Percentiles rank a stretch among this genome's conserved stretches.
These are phyloP conservation scores for Alectoria sarmentosa DNA, from an alignment of 495 filamentous ascomycete genomes.

Conservation along the genomic window DNA sequence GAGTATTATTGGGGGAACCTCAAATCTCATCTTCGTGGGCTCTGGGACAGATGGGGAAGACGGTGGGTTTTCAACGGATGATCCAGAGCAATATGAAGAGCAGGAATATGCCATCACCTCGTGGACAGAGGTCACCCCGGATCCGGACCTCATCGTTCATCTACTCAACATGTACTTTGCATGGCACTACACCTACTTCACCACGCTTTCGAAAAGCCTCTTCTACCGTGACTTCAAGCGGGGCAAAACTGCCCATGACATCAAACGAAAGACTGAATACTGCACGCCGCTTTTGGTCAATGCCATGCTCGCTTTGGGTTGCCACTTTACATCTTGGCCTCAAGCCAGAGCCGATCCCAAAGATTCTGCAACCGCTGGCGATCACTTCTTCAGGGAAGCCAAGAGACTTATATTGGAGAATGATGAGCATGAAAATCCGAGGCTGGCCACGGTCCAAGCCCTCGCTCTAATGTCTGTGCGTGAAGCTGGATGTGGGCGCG, in stretches of 20 bases:
- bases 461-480: constrained; percentile 93
- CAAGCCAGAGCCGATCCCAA: constrained; percentile 61
- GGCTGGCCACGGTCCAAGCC: constrained; percentile 90
- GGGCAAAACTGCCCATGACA: constrained; percentile 47
- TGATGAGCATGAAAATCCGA: constrained; percentile 87
- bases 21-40: constrained; percentile 82
- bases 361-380: constrained; percentile 80
- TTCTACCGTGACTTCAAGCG: constrained; percentile 82
- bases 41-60: constrained; percentile 40
- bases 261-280: constrained; percentile 51
- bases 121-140: constrained; percentile 83
- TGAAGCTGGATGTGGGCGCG: constrained; percentile 90
- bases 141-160: constrained; percentile 72
- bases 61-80: constrained; percentile 39
- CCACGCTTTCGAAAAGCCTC: constrained; percentile 78
- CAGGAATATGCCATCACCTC: constrained; percentile 62
- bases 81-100: constrained; percentile 40
- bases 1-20: constrained; percentile 91
- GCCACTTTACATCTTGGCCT: constrained; percentile 79
- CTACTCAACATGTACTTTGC: constrained; percentile 96
- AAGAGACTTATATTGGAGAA: constrained; percentile 84
- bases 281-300: constrained; percentile 90
- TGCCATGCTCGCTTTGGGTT: constrained; percentile 91
- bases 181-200: constrained; percentile 98
- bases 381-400: constrained; percentile 95